Evolutionary conservation across 176 grass and related monocot species (phyloP).

Genomic region (Triticum urartu): DNA sequence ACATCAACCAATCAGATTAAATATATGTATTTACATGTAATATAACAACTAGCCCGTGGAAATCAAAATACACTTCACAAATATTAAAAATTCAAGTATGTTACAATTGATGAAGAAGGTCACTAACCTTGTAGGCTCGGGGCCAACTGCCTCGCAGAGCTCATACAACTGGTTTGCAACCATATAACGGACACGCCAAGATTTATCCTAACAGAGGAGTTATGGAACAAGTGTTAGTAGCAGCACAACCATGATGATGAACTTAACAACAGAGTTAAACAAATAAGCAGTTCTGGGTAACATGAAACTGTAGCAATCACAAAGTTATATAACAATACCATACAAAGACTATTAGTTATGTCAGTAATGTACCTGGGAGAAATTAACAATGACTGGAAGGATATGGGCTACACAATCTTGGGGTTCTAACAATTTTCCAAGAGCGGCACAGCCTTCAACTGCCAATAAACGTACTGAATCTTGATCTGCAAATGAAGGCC

Average conservation of each 20-base stretch:
- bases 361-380: constrained; percentile 63
- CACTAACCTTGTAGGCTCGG: constrained; percentile 76
- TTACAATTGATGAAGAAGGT: constrained; percentile 6
- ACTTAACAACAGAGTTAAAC: background rate
- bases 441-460: constrained; percentile 94
- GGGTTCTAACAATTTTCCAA: constrained; percentile 90
- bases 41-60: background rate
- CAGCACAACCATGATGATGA: background rate
- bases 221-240: background rate
- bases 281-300: background rate
- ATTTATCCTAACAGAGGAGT: constrained; percentile 76
- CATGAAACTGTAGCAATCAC: background rate
- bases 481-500: constrained; percentile 64
- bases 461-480: constrained; percentile 92
- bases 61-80: background rate
- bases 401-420: constrained; percentile 89
- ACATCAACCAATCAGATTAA: constrained; percentile 12
- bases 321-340: background rate
- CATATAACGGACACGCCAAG: constrained; percentile 97
- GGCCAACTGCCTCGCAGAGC: constrained; percentile 86
- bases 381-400: constrained; percentile 89
- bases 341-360: background rate
- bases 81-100: background rate
- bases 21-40: constrained; percentile 6
- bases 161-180: constrained; percentile 96